Percentiles rank a stretch among this genome's conserved stretches.
Conservation (phyloP, 495 filamentous ascomycete species). For the Amniculicola lignicola region DNA sequence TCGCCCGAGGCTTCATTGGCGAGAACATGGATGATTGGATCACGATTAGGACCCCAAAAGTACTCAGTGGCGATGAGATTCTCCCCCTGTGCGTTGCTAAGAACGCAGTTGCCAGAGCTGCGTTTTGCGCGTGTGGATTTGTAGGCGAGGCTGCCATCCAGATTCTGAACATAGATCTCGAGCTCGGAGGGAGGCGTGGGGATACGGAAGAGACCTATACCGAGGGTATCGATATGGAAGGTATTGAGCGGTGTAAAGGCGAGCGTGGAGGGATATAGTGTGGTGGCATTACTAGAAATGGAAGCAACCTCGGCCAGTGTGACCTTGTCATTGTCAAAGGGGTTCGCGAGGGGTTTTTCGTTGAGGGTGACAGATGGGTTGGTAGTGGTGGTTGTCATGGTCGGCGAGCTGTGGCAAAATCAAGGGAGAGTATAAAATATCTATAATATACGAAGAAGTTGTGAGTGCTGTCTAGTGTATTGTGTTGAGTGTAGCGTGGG, state of each 20-base stretch:
- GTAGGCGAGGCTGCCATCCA: conserved; percentile 42
- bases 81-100: conserved; percentile 34
- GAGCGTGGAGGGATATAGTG: not conserved
- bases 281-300: conserved; percentile 20
- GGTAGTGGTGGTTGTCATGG: not conserved
- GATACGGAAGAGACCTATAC: conserved; percentile 46
- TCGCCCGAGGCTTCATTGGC: conserved; percentile 6
- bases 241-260: conserved; percentile 41
- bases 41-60: conserved; percentile 49
- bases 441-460: no score
- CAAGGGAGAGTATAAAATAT: no score
- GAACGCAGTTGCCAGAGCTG: conserved; percentile 46
- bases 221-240: conserved; percentile 49
- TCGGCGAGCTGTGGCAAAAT: not conserved
- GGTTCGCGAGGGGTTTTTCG: not conserved
- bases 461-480: no score
- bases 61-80: conserved; percentile 48
- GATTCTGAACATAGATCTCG: conserved; percentile 47
- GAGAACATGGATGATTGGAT: conserved; percentile 37
- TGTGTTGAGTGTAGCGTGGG: no score
- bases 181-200: conserved; percentile 45
- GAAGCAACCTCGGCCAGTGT: conserved; percentile 18
- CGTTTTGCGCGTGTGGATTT: conserved; percentile 45
- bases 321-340: conserved; percentile 19
- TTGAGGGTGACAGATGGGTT: not conserved